Conservation (phyloP, 345 rosid genomes). For the Corymbia maculata region DNA sequence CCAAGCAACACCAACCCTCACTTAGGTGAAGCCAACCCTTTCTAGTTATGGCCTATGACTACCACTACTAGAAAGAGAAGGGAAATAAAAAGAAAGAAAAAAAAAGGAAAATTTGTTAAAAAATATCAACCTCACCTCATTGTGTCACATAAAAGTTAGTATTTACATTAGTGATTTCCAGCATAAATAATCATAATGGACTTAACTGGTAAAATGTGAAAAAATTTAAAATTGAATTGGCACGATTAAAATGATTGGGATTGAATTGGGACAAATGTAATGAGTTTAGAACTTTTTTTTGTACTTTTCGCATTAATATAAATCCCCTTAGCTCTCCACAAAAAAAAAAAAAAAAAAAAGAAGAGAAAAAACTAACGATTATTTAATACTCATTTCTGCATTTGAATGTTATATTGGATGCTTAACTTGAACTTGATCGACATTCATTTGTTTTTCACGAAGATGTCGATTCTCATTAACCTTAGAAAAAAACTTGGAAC, state of each 20-base stretch:
- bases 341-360: too few species aligned
- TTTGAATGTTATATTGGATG: neutral
- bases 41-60: accelerated
- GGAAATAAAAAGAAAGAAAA: too few species aligned
- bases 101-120: too few species aligned
- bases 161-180: accelerated
- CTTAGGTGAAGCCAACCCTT: neutral
- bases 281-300: too few species aligned
- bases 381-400: neutral
- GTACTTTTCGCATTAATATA: neutral
- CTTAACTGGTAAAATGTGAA: too few species aligned
- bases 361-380: neutral
- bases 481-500: neutral
- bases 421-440: neutral
- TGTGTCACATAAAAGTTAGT: too few species aligned
- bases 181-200: accelerated
- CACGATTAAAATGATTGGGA: accelerated
- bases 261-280: accelerated
- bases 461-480: neutral
- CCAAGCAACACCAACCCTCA: neutral
- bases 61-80: neutral
- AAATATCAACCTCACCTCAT: too few species aligned
- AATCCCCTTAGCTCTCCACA: neutral
- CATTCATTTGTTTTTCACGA: neutral
- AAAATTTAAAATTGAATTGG: too few species aligned